Conservation (phyloP, 352 stramenopile species). For the Phytophthora litchii region DNA sequence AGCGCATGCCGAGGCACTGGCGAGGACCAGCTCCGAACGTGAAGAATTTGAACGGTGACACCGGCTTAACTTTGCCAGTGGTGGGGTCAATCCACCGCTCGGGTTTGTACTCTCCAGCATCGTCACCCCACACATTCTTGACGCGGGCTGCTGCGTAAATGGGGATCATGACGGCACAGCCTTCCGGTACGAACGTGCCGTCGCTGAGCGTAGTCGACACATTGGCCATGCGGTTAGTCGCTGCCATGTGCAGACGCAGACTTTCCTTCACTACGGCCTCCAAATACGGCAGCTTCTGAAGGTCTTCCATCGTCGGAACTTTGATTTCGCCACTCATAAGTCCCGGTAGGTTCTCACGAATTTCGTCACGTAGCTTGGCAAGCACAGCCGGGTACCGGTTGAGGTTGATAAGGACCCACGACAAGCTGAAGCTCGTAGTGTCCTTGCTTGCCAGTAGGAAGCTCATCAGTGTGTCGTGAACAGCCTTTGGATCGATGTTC, state of each 20-base stretch:
- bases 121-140: slow-evolving; percentile 53
- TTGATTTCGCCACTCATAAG: slow-evolving; percentile 22
- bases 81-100: slow-evolving; percentile 62
- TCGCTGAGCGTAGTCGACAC: slow-evolving; percentile 57
- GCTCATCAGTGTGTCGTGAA: slow-evolving; percentile 74
- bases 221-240: slow-evolving; percentile 36
- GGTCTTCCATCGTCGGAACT: slow-evolving; percentile 43
- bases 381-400: slow-evolving; percentile 62
- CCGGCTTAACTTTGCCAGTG: slow-evolving; percentile 41
- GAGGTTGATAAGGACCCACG: slow-evolving; percentile 80
- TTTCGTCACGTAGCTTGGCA: slow-evolving; percentile 48
- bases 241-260: slow-evolving; percentile 63
- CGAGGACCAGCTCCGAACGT: slow-evolving; percentile 63
- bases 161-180: slow-evolving; percentile 44
- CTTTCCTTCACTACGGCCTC: slow-evolving; percentile 64
- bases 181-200: slow-evolving; percentile 54
- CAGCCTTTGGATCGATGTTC: slow-evolving; percentile 25
- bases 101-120: slow-evolving; percentile 39
- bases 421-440: slow-evolving; percentile 68
- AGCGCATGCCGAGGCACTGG: slow-evolving; percentile 54
- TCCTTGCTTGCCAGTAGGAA: slow-evolving; percentile 76
- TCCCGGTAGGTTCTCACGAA: slow-evolving; percentile 41
- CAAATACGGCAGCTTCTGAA: slow-evolving; percentile 62
- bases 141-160: slow-evolving; percentile 53
- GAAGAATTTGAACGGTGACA: slow-evolving; percentile 52